A percentile compares a stretch with the other conserved stretches of the same genome.
Evolutionary conservation across 495 filamentous ascomycete species (phyloP).

Genomic region (Aspergillus funiculosus): DNA sequence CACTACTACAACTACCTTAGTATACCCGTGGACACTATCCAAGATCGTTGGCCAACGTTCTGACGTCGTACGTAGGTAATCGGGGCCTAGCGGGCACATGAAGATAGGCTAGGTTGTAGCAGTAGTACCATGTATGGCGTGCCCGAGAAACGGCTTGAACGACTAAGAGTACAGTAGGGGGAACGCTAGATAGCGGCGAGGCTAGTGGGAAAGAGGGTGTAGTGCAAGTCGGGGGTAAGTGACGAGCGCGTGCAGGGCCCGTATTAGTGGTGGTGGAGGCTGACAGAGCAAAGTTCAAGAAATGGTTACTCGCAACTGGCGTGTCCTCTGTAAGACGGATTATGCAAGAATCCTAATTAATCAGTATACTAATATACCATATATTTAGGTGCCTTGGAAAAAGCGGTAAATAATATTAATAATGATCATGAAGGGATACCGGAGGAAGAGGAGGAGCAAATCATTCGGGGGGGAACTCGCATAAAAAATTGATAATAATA

Average conservation of each 20-base stretch:
- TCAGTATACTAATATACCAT: too few species aligned
- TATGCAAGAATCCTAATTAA: too few species aligned
- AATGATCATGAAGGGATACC: too few species aligned
- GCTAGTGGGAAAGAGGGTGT: slow-evolving; percentile 29
- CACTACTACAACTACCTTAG: too few species aligned
- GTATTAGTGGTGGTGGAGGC: slow-evolving; percentile 17
- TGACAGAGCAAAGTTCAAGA: slow-evolving; percentile 10
- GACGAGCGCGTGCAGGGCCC: slow-evolving; percentile 22
- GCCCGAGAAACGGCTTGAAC: slow-evolving; percentile 37
- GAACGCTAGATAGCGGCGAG: slow-evolving; percentile 15
- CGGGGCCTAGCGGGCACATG: slow-evolving; percentile 16
- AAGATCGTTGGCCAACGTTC: slow-evolving; percentile 31
- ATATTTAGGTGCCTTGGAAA: too few species aligned
- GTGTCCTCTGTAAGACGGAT: too few species aligned
- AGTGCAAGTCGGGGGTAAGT: slow-evolving; percentile 39
- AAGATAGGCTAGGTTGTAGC: slow-evolving; percentile 21
- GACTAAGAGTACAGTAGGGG: slow-evolving; percentile 17
- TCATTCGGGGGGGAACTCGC: not conserved
- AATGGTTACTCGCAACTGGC: too few species aligned
- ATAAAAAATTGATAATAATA: not conserved
- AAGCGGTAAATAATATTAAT: too few species aligned
- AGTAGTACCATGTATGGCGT: slow-evolving; percentile 40
- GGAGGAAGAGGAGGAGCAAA: too few species aligned
- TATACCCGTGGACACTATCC: slow-evolving; percentile 33
- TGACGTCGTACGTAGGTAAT: slow-evolving; percentile 18